A percentile compares a stretch with the other conserved stretches of the same genome.
These are phyloP conservation scores for Pleurotus giganteus DNA, from an alignment of 768 basidiomycete genomes.

Conservation along the genomic window DNA sequence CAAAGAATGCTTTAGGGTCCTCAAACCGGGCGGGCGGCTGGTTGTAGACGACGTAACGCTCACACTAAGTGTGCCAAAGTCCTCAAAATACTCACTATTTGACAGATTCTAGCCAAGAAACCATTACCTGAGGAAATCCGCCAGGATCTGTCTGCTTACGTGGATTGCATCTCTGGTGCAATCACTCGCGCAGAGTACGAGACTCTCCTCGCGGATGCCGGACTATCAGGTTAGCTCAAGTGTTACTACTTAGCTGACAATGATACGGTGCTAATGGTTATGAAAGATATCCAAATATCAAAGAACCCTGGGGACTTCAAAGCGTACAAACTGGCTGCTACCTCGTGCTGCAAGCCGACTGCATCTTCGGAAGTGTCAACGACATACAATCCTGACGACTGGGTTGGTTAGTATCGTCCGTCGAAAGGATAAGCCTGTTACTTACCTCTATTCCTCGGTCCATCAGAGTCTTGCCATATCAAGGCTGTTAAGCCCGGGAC, in stretches of 20 bases:
- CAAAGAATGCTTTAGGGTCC: constrained; percentile 45
- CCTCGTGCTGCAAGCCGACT: constrained; percentile 16
- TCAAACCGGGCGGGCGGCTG: constrained; percentile 58
- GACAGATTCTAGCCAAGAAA: constrained; percentile 47
- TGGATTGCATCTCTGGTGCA: constrained; percentile 48
- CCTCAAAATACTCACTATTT: neutral
- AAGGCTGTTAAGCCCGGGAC: constrained; percentile 35
- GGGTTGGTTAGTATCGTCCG: constrained; percentile 33
- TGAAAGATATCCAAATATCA: constrained; percentile 36
- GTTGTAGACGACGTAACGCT: constrained; percentile 48
- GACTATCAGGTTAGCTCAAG: constrained; percentile 36
- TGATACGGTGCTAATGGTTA: neutral
- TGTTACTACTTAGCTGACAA: neutral
- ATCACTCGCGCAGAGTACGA: constrained; percentile 37
- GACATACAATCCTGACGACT: constrained; percentile 39
- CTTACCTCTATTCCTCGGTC: neutral
- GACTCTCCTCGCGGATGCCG: constrained; percentile 32
- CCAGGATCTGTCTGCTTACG: constrained; percentile 37
- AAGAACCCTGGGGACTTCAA: constrained; percentile 42
- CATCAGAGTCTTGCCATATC: constrained; percentile 45
- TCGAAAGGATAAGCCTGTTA: neutral
- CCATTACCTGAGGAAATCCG: constrained; percentile 39
- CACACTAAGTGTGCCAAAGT: neutral
- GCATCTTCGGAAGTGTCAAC: constrained; percentile 7
- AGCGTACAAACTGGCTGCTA: constrained; percentile 22